Evolutionary conservation across 2,329 filamentous ascomycete genomes (phyloP), one percentile per base, ranked within the genome.

Genomic region (Dendryphion nanum): DNA sequence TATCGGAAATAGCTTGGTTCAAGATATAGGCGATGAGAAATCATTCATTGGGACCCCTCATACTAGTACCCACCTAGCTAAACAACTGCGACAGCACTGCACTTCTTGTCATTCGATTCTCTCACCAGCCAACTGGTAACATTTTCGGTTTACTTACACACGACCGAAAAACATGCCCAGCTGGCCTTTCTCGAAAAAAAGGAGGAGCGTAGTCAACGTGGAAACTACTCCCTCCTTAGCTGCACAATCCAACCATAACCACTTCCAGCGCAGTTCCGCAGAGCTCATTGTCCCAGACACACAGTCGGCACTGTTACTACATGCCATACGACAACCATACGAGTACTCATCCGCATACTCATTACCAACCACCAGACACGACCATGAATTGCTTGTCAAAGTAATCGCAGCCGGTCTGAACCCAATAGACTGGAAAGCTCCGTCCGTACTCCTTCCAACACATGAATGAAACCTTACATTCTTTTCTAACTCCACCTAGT

Each of bases 391-490:
- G 4, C 65, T 87, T 4, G 75, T 87, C n/a, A 77, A 76, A 55
- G 70, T 81, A 1, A 68, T 75, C 24, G 77, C 78, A 10, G 82
- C 87, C 50, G 85, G 85, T 0, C 66, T 89, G 24, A 89, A 89
- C 51, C 86, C 86, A 0, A 85, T 89, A 38, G 86, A 87, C 58
- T 86, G 81, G 81, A 86, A 86, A 68, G 76, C 80, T 42, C 81
- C 83, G 82, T 85, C 68, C 50, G 78, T 71, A 19, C 10, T 4
- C 23, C 17, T 36, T 26, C 23, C n/a, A 10, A 10, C n/a, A 2
- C 10, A 7, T 14, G 4, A 23, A 20, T 12, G n/a, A 12, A 26
- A 24, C 3, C 16, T 31, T n/a, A 26, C 23, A 24, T 7, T 4
- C 10, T 35, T 18, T 20, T 7, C n/a, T 18, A 15, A 21, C 5